Conservation (phyloP, 139 green algal species). For the Chlamydomonas asymmetrica region DNA sequence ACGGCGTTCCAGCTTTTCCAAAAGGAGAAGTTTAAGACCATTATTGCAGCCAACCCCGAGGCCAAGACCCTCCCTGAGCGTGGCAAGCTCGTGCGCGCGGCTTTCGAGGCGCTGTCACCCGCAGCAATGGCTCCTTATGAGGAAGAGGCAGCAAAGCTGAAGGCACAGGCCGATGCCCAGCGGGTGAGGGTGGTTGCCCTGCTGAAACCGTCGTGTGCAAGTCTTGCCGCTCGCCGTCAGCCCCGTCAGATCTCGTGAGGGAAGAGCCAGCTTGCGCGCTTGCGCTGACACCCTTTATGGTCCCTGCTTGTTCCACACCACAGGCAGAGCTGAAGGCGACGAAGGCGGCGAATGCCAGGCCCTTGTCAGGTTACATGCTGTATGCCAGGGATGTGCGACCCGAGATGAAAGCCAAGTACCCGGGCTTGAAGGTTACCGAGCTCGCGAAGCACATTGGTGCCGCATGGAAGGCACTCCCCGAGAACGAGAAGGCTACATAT, state of each 20-base stretch:
- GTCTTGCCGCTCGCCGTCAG: no score
- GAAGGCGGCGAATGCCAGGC: slow-evolving; percentile 9
- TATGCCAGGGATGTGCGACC: slow-evolving; percentile 10
- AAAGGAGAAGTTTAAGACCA: slow-evolving; percentile 5
- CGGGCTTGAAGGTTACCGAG: neutral
- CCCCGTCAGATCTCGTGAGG: no score
- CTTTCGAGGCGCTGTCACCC: neutral
- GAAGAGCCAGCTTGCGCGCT: no score
- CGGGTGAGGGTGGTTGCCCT: neutral
- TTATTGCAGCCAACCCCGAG: no score
- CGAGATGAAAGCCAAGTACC: neutral
- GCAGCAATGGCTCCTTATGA: neutral
- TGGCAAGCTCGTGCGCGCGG: neutral
- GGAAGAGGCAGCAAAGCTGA: slow-evolving; percentile 5
- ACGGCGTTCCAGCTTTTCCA: slow-evolving; percentile 19
- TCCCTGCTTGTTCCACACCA: no score
- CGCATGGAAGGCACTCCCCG: slow-evolving; percentile 4
- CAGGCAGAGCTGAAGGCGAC: neutral
- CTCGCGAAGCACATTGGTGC: neutral
- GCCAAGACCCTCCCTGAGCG: neutral
- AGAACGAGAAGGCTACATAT: slow-evolving; percentile 13
- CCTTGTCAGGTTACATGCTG: slow-evolving; percentile 8
- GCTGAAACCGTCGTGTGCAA: no score
- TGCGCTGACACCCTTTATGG: no score
- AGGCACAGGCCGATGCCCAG: neutral